Conservation (phyloP, 768 basidiomycete species). For the Mycena floridula region DNA sequence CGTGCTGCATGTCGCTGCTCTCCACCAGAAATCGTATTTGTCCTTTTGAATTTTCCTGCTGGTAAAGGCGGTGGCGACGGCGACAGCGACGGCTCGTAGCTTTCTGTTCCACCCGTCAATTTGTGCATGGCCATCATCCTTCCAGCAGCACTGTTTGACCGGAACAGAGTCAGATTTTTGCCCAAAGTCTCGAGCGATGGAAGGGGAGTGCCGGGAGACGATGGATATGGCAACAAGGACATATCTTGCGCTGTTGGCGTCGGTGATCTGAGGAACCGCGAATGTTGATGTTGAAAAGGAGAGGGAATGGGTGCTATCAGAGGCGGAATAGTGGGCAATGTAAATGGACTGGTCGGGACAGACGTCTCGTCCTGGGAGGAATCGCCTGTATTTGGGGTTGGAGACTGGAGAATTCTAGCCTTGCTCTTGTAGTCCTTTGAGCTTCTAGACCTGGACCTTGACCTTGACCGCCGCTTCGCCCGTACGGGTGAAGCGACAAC, state of each 20-base stretch:
- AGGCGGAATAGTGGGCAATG: slow-evolving; percentile 51
- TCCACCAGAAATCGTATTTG: slow-evolving; percentile 79
- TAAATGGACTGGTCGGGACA: slow-evolving; percentile 47
- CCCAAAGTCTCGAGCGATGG: slow-evolving; percentile 78
- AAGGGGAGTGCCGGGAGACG: slow-evolving; percentile 60
- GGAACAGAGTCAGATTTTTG: slow-evolving; percentile 72
- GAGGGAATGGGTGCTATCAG: slow-evolving; percentile 35
- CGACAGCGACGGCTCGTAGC: slow-evolving; percentile 47
- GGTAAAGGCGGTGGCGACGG: slow-evolving; percentile 50
- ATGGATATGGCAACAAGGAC: slow-evolving; percentile 50
- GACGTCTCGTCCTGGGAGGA: slow-evolving; percentile 67
- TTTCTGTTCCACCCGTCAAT: slow-evolving; percentile 70
- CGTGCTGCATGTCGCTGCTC: slow-evolving; percentile 71
- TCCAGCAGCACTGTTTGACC: slow-evolving; percentile 92
- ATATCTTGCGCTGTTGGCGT: slow-evolving; percentile 48
- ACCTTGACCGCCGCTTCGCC: slow-evolving; percentile 65
- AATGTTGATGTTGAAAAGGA: slow-evolving; percentile 52
- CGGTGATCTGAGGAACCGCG: slow-evolving; percentile 33
- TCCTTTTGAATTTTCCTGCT: slow-evolving; percentile 44
- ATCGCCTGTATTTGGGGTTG: slow-evolving; percentile 56
- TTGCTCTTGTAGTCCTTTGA: slow-evolving; percentile 72
- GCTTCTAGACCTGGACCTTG: slow-evolving; percentile 71
- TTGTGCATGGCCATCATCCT: slow-evolving; percentile 79
- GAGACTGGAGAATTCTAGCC: too few relatives aligned
- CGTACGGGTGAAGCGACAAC: slow-evolving; percentile 38